phyloP scores from a whole-genome alignment of 352 stramenopile species.

The Phytophthora rubi region DNA sequence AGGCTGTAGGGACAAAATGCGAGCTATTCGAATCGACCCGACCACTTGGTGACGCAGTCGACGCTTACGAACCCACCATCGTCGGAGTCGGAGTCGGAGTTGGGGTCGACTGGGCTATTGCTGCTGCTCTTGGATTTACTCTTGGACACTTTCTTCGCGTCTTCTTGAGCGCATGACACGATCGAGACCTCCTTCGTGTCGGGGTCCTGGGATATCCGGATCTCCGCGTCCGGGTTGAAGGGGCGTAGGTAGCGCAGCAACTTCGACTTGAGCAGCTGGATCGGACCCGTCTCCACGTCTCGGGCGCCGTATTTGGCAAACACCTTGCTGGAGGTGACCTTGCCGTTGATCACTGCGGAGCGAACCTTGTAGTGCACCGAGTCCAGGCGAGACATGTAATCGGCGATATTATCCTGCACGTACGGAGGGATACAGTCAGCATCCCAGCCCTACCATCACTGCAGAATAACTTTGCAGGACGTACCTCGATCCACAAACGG shows the following conservation, averaged over 20 bases:
- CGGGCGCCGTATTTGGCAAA: slow-evolving; percentile 88
- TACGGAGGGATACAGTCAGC: neutral
- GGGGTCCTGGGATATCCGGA: slow-evolving; percentile 61
- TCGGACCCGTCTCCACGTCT: slow-evolving; percentile 77
- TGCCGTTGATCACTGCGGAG: slow-evolving; percentile 54
- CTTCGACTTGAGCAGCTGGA: slow-evolving; percentile 86
- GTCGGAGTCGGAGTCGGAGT: slow-evolving; percentile 2
- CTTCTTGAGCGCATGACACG: slow-evolving; percentile 50
- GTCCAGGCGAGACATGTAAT: slow-evolving; percentile 76
- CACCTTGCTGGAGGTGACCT: slow-evolving; percentile 63
- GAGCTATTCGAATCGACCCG: slow-evolving; percentile 65
- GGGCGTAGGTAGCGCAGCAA: slow-evolving; percentile 77
- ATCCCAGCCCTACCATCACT: neutral
- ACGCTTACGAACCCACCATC: slow-evolving; percentile 45
- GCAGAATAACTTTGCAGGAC: slow-evolving; percentile 13
- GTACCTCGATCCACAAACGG: slow-evolving; percentile 73
- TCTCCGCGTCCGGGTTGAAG: slow-evolving; percentile 77
- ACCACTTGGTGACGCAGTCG: slow-evolving; percentile 69
- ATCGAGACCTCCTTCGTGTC: slow-evolving; percentile 60
- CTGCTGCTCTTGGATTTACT: slow-evolving; percentile 8
- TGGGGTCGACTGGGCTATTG: slow-evolving; percentile 5
- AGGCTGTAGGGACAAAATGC: neutral
- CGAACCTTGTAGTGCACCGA: slow-evolving; percentile 81
- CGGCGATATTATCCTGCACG: slow-evolving; percentile 49
- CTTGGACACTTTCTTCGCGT: slow-evolving; percentile 14